phyloP scores from a whole-genome alignment of 2,329 filamentous ascomycete genomes.

The Tolypocladium album region DNA sequence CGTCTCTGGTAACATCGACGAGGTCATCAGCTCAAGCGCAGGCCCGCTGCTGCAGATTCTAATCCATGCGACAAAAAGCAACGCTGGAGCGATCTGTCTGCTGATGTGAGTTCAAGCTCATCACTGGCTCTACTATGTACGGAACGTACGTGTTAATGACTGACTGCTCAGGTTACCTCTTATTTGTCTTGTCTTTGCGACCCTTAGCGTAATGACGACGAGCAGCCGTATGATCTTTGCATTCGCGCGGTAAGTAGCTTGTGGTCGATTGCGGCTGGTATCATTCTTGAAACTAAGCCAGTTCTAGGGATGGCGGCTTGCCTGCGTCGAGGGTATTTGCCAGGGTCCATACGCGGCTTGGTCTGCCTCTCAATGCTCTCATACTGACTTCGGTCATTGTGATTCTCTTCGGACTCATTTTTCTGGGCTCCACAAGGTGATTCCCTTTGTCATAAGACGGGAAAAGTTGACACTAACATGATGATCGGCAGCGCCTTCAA shows the following conservation, averaged over 20 bases:
- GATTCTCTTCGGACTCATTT: constrained; percentile 58
- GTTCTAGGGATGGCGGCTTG: constrained; percentile 46
- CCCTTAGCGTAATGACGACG: constrained; percentile 54
- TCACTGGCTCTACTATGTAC: neutral
- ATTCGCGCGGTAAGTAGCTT: constrained; percentile 37
- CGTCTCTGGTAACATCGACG: constrained; percentile 45
- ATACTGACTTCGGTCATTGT: constrained; percentile 49
- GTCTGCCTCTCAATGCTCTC: constrained; percentile 57
- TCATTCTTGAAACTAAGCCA: neutral
- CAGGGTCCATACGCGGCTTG: constrained; percentile 47
- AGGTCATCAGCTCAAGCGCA: constrained; percentile 41
- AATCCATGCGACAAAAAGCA: constrained; percentile 49
- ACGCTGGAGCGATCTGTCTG: constrained; percentile 50
- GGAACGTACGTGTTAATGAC: neutral
- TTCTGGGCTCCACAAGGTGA: constrained; percentile 46
- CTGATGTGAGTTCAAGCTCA: constrained; percentile 36
- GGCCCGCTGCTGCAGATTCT: constrained; percentile 54
- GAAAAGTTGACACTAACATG: neutral
- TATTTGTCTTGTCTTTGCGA: constrained; percentile 52
- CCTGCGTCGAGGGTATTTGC: constrained; percentile 50
- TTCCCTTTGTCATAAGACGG: neutral
- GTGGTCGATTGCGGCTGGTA: neutral
- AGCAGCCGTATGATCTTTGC: constrained; percentile 57
- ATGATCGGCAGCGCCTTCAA: constrained; percentile 48
- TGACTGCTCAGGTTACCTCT: constrained; percentile 33